Evolutionary conservation across 176 grass and related monocot genomes (phyloP).

Genomic region (Avena insularis): DNA sequence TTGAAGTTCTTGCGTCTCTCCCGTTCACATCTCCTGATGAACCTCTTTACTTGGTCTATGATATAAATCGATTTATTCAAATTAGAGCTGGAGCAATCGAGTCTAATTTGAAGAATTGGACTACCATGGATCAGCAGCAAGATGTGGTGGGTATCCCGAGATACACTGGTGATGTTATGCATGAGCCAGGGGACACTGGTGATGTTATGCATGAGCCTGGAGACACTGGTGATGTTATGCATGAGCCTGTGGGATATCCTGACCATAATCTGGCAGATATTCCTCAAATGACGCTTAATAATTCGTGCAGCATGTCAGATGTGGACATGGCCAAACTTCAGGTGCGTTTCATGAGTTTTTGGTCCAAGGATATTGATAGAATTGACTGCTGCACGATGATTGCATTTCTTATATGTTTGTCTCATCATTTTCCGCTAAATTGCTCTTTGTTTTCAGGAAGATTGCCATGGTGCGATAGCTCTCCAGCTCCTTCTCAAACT

Average conservation of each 20-base stretch:
- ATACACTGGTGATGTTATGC: conserved; percentile 48
- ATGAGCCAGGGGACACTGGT: conserved; percentile 45
- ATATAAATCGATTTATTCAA: conserved; percentile 98
- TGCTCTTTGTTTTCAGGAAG: conserved; percentile 67
- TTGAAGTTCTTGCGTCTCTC: conserved; percentile 90
- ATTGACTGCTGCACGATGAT: conserved; percentile 8
- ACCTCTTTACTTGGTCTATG: conserved; percentile 96
- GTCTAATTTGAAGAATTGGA: conserved; percentile 92
- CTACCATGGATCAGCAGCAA: conserved; percentile 67
- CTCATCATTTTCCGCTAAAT: conserved; percentile 33
- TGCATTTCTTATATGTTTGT: background rate
- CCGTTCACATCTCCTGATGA: conserved; percentile 92
- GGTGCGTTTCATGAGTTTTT: conserved; percentile 51
- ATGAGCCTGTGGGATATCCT: conserved; percentile 53
- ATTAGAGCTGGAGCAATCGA: conserved; percentile 86
- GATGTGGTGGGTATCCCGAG: conserved; percentile 26
- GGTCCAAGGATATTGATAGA: conserved; percentile 30
- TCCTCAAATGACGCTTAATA: conserved; percentile 53
- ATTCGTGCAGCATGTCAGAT: conserved; percentile 57
- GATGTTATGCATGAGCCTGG: conserved; percentile 55
- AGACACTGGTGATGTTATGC: conserved; percentile 34
- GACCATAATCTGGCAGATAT: conserved; percentile 42
- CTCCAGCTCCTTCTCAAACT: conserved; percentile 92
- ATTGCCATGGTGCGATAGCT: conserved; percentile 84
- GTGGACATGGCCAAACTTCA: conserved; percentile 71